phyloP scores from a whole-genome alignment of 495 filamentous ascomycete species.

The Hypoxylon cercidicola region DNA sequence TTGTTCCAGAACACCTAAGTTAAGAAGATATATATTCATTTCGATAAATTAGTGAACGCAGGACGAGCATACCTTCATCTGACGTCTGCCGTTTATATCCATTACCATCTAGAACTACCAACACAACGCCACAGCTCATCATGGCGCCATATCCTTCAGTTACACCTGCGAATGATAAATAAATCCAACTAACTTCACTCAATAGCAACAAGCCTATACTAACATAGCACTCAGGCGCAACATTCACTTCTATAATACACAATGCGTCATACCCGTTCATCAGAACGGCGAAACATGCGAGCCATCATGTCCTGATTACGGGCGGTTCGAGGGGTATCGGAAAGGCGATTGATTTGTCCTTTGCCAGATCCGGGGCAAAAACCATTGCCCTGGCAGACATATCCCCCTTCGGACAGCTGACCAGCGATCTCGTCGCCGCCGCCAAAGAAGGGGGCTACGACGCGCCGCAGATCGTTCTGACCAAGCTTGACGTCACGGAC shows the following conservation, averaged over 20 bases:
- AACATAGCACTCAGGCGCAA: slow-evolving; percentile 9
- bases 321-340: slow-evolving; percentile 63
- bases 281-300: slow-evolving; percentile 30
- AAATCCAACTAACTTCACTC: neutral
- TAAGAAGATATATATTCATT: too few species aligned
- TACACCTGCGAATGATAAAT: slow-evolving; percentile 19
- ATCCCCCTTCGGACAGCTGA: slow-evolving; percentile 36
- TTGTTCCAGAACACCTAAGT: neutral
- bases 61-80: too few species aligned
- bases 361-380: slow-evolving; percentile 47
- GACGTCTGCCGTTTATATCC: too few species aligned
- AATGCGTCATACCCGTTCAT: slow-evolving; percentile 55
- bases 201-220: neutral
- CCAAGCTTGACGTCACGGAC: slow-evolving; percentile 44
- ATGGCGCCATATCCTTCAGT: slow-evolving; percentile 28
- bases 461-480: slow-evolving; percentile 47
- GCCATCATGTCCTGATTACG: slow-evolving; percentile 60
- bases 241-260: slow-evolving; percentile 37
- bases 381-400: slow-evolving; percentile 48
- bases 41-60: too few species aligned
- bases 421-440: slow-evolving; percentile 41
- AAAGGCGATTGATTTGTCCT: slow-evolving; percentile 52
- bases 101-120: too few species aligned
- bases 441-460: slow-evolving; percentile 39
- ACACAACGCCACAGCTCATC: neutral